Evolutionary conservation across 1,284 basidiomycete species (phyloP), one percentile per base, ranked within the genome.

Genomic region (Rhodotorula sp.): DNA sequence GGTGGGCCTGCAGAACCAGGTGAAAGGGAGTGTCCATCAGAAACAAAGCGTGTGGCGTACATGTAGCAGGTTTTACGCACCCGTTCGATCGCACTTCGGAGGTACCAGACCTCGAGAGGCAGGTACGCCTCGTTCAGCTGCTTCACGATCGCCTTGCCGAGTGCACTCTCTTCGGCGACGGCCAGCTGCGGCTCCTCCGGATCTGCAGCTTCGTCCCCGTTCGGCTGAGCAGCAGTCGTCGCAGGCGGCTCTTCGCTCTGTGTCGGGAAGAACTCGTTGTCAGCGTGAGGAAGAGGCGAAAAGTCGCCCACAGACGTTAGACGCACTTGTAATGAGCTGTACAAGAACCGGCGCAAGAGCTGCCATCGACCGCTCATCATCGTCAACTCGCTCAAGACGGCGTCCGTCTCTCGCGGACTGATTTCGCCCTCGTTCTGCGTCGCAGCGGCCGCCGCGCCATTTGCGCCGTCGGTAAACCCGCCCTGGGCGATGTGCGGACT

Each of bases 51-150:
- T 53, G 10, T 17, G 26, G 51, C 59, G 20, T 55, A 66, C 24
- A 48, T 64, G 62, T 10, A 24, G 14, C 45, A 49, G 58, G 5
- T 12, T 58, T 0, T 3, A 45, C 64, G 33, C 72, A 89, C 93
- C 84, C 95, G 95, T 78, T 95, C 91, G 60, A 96, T 87, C 67
- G 88, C 89, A 18, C 86, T 88, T n/a, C 91, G 87, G 24, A 90
- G 86, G 80, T 95, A 97, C 94, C 94, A 98, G 6, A 88, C 82
- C 80, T 99, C 95, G 69, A 99, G 83, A 1, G 95, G 93, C 51
- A 89, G 84, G 78, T 96, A 98, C 78, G 90, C 93, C 24, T 85
- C 85, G 14, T 81, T 81, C 45, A 95, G 84, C 60, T 95, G 82
- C 66, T 87, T 84, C 37, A 89, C 86, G 67, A 97, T 89, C 12